Base-by-base conservation (phyloP, 1,139 yeast genomes). In the Debaryomycetaceae sp. region DNA sequence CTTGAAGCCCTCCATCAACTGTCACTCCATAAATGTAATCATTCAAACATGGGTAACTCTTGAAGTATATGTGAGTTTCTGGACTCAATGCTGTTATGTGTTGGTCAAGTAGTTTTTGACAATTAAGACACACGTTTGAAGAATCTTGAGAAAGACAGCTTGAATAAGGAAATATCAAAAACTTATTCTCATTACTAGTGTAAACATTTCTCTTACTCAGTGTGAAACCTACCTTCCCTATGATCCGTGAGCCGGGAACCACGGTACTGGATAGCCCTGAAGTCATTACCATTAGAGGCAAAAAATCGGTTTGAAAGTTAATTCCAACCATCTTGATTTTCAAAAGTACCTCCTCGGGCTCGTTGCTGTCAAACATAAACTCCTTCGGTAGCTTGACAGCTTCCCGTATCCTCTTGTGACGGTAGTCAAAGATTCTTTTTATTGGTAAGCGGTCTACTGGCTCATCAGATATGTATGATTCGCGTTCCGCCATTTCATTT, bases 1-100 rank as follows among this genome's bases (percentile, higher is more conserved):
- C 75, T 48, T 72, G 76, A 23, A 72, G 52, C 1, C 77, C 77
- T 4, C 78, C 78, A 44, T 71, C 69, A 6, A 72, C 43, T 40
- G 66, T 66, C 6, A 49, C 47, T 1, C 78, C 78, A 50, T 68
- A 66, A n/a, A 59, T 62, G 48, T 63, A 57, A 36, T 53, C 49
- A 22, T 52, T 50, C 6, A 53, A 39, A 47, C 77, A 71, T 1
- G 22, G 7, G 31, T 43, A 36, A n/a, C 27, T 23, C 13, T 29
- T 22, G 34, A 41, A 38, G 22, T 23, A 33, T 8, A n/a, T 9
- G 6, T 41, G 29, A 20, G 37, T 43, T 2, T 37, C 42, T 11
- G 14, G 8, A 17, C 40, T 33, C 9, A 41, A 14, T 31, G 35
- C 23, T 9, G 35, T 31, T 22, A 36, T 20, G 24, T 40, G 24